Conservation (phyloP, 2,329 filamentous ascomycete genomes). For the Penicillium sp. region DNA sequence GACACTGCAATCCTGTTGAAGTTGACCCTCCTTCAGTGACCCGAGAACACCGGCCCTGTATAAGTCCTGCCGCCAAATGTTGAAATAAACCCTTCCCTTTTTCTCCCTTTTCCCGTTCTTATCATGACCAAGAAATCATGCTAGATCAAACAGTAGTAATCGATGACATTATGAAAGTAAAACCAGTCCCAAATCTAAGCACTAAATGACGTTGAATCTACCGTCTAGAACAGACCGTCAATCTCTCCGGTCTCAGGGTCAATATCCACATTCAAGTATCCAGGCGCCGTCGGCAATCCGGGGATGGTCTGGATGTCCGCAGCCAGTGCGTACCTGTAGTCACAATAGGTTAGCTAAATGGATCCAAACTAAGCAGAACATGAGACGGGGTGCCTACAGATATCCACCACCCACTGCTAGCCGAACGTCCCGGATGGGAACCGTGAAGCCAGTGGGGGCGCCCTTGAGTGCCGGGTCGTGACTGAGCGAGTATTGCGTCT, state of each 20-base stretch:
- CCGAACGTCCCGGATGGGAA: slow-evolving; percentile 87
- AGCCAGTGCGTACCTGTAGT: slow-evolving; percentile 69
- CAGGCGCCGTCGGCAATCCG: slow-evolving; percentile 84
- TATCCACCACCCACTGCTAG: slow-evolving; percentile 92
- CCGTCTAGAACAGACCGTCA: slow-evolving; percentile 70
- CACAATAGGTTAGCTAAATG: too few relatives aligned
- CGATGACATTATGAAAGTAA: too few relatives aligned
- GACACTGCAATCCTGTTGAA: too few relatives aligned
- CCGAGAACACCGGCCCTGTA: too few relatives aligned
- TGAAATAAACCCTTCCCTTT: too few relatives aligned
- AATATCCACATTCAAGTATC: slow-evolving; percentile 85
- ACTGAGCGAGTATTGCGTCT: slow-evolving; percentile 94
- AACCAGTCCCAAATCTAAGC: slow-evolving; percentile 20
- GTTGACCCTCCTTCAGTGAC: too few relatives aligned
- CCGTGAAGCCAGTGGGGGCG: slow-evolving; percentile 83
- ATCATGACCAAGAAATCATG: too few relatives aligned
- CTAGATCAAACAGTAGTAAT: slow-evolving; percentile 6
- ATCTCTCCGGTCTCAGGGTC: slow-evolving; percentile 74
- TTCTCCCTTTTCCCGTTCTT: too few relatives aligned
- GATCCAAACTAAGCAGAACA: too few relatives aligned
- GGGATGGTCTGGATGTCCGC: slow-evolving; percentile 98
- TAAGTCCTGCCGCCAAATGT: too few relatives aligned
- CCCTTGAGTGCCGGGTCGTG: slow-evolving; percentile 92
- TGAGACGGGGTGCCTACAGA: too few relatives aligned
- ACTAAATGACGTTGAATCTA: slow-evolving; percentile 1